Percentiles rank a stretch among this genome's conserved stretches.
Evolutionary conservation across 106 monocot species (phyloP).

Genomic region (Dioscorea alata): DNA sequence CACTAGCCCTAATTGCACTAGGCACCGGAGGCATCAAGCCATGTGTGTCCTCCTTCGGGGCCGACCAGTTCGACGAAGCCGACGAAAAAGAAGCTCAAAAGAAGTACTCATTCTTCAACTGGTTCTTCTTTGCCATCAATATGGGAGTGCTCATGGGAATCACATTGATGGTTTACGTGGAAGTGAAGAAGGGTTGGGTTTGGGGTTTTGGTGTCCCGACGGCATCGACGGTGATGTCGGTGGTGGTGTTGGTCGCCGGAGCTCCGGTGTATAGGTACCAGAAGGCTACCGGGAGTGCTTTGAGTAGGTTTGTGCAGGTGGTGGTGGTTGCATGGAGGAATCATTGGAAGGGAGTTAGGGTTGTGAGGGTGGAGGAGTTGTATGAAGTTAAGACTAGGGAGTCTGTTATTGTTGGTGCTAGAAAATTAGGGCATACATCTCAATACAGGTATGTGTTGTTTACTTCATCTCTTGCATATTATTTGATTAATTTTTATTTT

Average conservation of each 20-base stretch:
- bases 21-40: slow-evolving; percentile 64
- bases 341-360: slow-evolving; percentile 1
- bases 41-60: slow-evolving; percentile 47
- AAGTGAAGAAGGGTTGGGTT: slow-evolving; percentile 23
- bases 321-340: slow-evolving; percentile 18
- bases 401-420: slow-evolving; percentile 21
- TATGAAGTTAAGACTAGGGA: slow-evolving; percentile 11
- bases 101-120: slow-evolving; percentile 62
- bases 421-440: slow-evolving; percentile 23
- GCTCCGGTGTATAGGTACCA: slow-evolving; percentile 14
- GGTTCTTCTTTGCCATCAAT: slow-evolving; percentile 58
- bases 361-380: slow-evolving; percentile 4
- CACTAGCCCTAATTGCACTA: slow-evolving; percentile 33
- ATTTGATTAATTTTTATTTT: neutral
- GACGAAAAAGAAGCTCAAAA: slow-evolving; percentile 21
- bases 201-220: slow-evolving; percentile 40
- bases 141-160: slow-evolving; percentile 31
- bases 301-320: slow-evolving; percentile 28
- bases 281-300: slow-evolving; percentile 21
- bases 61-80: slow-evolving; percentile 52
- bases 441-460: slow-evolving; percentile 17
- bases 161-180: slow-evolving; percentile 30
- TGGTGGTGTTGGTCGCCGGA: slow-evolving; percentile 18
- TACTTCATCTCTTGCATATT: neutral
- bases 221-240: slow-evolving; percentile 1